phyloP scores from a whole-genome alignment of 2,329 filamentous ascomycete genomes.

The Zalaria obscura region DNA sequence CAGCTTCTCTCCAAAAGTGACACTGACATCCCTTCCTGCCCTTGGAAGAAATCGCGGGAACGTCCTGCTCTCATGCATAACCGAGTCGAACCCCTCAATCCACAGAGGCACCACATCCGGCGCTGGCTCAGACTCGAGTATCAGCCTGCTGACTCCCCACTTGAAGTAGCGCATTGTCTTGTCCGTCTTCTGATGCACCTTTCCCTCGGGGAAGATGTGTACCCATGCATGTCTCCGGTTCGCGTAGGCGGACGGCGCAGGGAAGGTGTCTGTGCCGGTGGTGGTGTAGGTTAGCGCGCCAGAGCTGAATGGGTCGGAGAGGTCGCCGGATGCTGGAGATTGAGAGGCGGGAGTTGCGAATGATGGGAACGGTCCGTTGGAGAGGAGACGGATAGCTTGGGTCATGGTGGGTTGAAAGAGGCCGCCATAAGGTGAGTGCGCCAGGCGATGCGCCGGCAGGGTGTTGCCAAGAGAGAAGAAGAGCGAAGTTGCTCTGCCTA shows the following conservation, averaged over 20 bases:
- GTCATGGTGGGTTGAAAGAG: conserved; percentile 81
- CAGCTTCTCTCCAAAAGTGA: conserved; percentile 68
- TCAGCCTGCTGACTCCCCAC: conserved; percentile 85
- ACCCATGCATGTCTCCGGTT: conserved; percentile 68
- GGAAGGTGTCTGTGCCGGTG: conserved; percentile 49
- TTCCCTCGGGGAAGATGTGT: conserved; percentile 91
- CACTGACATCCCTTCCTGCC: conserved; percentile 50
- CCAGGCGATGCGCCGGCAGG: conserved; percentile 70
- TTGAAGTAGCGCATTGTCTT: conserved; percentile 91
- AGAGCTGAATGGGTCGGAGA: conserved; percentile 41
- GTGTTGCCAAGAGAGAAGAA: conserved; percentile 90
- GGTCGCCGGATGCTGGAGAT: conserved; percentile 8
- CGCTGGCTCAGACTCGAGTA: conserved; percentile 75
- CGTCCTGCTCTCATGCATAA: conserved; percentile 73
- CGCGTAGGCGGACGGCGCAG: conserved; percentile 57
- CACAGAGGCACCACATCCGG: conserved; percentile 90
- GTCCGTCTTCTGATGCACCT: conserved; percentile 73
- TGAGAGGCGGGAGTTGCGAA: conserved; percentile 1
- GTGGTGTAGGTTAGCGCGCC: conserved; percentile 48
- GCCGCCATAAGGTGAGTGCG: conserved; percentile 67
- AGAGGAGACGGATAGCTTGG: conserved; percentile 73
- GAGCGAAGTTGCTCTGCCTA: conserved; percentile 44
- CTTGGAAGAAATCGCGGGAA: conserved; percentile 76
- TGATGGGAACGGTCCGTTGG: conserved; percentile 23
- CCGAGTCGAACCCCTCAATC: conserved; percentile 73